Evolutionary conservation across 345 rosid species (phyloP).

Genomic region (Sisymbrium altissimum): DNA sequence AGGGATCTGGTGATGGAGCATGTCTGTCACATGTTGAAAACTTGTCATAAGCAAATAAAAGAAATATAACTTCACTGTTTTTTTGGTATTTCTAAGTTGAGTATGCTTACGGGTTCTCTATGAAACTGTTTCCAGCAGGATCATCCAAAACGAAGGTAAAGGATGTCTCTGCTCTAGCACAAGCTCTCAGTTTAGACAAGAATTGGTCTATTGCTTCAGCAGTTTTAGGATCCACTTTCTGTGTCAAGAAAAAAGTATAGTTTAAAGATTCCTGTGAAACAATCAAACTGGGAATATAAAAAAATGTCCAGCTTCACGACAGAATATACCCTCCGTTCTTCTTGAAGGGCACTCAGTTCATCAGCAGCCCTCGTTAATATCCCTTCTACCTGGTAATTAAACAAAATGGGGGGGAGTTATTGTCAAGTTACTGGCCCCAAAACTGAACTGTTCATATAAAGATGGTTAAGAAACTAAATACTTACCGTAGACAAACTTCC

Average conservation of each 20-base stretch:
- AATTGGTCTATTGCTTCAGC: conserved; percentile 87
- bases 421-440: background rate
- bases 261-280: background rate
- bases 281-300: background rate
- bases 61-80: background rate
- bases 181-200: conserved; percentile 70
- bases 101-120: conserved; percentile 79
- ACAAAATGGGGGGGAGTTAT: background rate
- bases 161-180: conserved; percentile 57
- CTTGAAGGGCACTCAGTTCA: conserved; percentile 84
- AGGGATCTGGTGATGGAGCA: conserved; percentile 85
- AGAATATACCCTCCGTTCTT: conserved; percentile 69
- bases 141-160: conserved; percentile 84
- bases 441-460: background rate
- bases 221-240: conserved; percentile 84
- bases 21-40: conserved; percentile 38
- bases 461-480: background rate
- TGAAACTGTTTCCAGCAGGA: conserved; percentile 93
- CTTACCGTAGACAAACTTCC: conserved; percentile 89
- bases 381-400: conserved; percentile 64
- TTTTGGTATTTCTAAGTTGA: background rate
- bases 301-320: background rate
- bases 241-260: conserved; percentile 17
- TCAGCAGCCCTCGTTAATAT: conserved; percentile 70
- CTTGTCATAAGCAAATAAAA: background rate